A percentile compares a stretch with the other conserved stretches of the same genome.
Conservation (phyloP, 495 filamentous ascomycete species). For the Daldinia bambusicola region DNA sequence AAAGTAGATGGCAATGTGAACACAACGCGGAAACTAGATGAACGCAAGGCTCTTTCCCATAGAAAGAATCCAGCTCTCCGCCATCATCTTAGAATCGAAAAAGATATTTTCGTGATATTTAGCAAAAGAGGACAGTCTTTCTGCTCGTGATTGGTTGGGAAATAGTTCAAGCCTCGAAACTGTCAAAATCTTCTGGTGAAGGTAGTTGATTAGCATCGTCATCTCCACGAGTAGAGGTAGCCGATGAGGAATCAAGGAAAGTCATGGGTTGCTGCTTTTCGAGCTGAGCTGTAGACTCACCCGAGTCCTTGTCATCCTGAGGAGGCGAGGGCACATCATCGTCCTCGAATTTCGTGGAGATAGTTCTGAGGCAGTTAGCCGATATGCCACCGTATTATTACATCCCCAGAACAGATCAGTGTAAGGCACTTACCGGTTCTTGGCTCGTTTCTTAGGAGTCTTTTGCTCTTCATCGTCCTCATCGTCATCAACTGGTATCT, state of each 20-base stretch:
- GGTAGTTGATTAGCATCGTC: not conserved
- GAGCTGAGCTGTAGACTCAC: conserved; percentile 8
- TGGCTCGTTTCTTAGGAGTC: conserved; percentile 11
- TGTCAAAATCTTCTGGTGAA: not conserved
- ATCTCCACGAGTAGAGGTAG: not conserved
- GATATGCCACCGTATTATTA: not conserved
- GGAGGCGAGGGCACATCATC: not conserved
- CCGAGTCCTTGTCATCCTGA: not conserved
- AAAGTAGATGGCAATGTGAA: not conserved
- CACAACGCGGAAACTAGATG: not conserved
- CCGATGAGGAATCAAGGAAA: not conserved
- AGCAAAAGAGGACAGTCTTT: not conserved
- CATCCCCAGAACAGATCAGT: not conserved
- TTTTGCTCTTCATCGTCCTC: conserved; percentile 9
- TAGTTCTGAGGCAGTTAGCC: conserved; percentile 1
- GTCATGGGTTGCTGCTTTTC: conserved; percentile 1
- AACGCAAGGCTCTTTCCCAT: not conserved
- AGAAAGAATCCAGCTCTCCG: not conserved
- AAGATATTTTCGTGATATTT: no score
- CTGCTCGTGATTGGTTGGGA: not conserved
- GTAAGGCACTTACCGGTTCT: conserved; percentile 5
- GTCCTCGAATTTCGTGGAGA: not conserved
- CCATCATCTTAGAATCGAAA: not conserved
- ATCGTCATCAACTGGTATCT: not conserved
- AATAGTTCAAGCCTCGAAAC: not conserved